Base-by-base conservation (phyloP, 306 rosid species). In the Fagus sylvatica region DNA sequence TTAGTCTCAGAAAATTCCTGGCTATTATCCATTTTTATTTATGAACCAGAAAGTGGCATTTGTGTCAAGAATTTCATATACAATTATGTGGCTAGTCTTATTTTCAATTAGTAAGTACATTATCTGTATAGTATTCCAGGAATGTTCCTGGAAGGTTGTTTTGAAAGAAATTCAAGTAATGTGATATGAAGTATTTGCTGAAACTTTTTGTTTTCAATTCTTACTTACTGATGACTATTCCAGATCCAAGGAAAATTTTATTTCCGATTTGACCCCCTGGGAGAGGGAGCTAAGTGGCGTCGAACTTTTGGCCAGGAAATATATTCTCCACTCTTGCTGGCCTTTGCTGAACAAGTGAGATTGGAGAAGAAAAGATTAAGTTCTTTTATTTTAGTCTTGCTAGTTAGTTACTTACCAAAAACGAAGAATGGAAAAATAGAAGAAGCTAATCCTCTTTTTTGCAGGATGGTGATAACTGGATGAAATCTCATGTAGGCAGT, bases 241-340 rank as follows among this genome's bases (percentile, higher is more conserved):
- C 91, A 95, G 99, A 88, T 93, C 60, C 79, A 85, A 62, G 99
- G 99, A 40, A 95, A 86, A 78, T 79, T 80, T 74, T 95, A 93
- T 78, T 93, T 85, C 87, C 87, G 93, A 87, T 86, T 95, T 7
- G 99, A 95, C 71, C 93, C 91, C 32, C 66, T 82, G n/a, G 97
- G 96, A 80, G 92, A 91, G 77, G 98, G 99, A 70, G 93, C 94
- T 17, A 91, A 85, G 81, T 95, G 99, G 99, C 96, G 98, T 76
- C 93, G 99, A 59, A 80, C 96, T 73, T 79, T 87, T 81, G 99
- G 98, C 66, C 99, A 95, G 81, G 96, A 95, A 87, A 89, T 91
- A 80, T 95, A 83, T 86, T 91, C 97, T 1, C 98, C 99, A 1
- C 85, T 95, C 33, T 95, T 95, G 66, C 77, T 95, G 70, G 99